A percentile compares a stretch with the other conserved stretches of the same genome.
These are phyloP conservation scores for Starmerella khaoyaiensis DNA, from an alignment of 805 yeast species.

Conservation along the genomic window DNA sequence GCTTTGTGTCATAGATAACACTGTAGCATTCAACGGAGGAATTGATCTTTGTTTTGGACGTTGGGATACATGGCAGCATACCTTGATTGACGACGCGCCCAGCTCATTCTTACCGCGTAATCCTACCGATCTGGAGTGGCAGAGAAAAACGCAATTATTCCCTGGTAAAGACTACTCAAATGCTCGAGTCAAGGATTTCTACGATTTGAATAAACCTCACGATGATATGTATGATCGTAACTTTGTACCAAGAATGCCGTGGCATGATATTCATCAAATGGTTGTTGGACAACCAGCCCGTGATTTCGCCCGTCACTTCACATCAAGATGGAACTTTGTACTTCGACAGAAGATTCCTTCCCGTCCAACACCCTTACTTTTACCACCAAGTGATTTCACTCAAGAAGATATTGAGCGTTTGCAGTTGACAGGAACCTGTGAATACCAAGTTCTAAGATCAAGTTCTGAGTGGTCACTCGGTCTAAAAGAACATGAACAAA, in stretches of 20 bases:
- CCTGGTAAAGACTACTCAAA: constrained; percentile 98
- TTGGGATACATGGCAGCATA: constrained; percentile 94
- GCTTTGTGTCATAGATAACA: constrained; percentile 70
- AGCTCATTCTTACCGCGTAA: constrained; percentile 27
- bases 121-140: constrained; percentile 30
- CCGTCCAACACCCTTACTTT: constrained; percentile 59
- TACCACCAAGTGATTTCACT: constrained; percentile 85
- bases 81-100: constrained; percentile 58
- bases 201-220: constrained; percentile 66
- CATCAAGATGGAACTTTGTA: constrained; percentile 93
- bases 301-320: constrained; percentile 85
- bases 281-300: constrained; percentile 89
- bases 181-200: constrained; percentile 84
- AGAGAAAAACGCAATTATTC: constrained; percentile 43
- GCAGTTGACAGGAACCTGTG: constrained; percentile 61
- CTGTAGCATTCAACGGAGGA: constrained; percentile 87
- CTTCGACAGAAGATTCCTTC: constrained; percentile 90
- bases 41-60: constrained; percentile 92
- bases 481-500: constrained; percentile 52
- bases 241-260: constrained; percentile 86
- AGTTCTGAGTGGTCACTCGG: constrained; percentile 79
- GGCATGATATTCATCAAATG: constrained; percentile 98
- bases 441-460: constrained; percentile 78
- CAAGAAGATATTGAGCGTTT: constrained; percentile 45
- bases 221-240: constrained; percentile 84